phyloP scores from a whole-genome alignment of 257 asterid species.

The Solanum pennellii region DNA sequence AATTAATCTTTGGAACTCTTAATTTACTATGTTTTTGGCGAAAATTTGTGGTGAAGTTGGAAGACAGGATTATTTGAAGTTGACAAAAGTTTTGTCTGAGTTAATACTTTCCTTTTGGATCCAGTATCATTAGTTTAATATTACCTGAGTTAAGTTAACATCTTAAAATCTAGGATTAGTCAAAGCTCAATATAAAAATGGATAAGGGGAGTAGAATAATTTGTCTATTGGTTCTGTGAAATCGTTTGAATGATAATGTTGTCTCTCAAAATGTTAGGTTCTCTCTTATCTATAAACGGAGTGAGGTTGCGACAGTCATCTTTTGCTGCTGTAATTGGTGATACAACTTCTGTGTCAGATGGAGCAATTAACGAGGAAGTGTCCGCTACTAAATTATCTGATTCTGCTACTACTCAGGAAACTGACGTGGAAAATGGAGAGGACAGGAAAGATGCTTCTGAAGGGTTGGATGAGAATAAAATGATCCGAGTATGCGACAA shows the following conservation, averaged over 20 bases:
- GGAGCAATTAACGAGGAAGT: constrained; percentile 20
- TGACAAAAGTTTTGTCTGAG: background rate
- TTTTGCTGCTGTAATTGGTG: constrained; percentile 24
- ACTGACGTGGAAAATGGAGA: constrained; percentile 4
- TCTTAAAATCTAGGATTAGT: background rate
- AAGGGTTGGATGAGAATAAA: constrained; percentile 34
- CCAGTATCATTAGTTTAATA: background rate
- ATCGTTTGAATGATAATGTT: background rate
- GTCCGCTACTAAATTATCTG: constrained; percentile 7
- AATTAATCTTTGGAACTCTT: background rate
- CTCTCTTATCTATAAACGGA: constrained; percentile 7
- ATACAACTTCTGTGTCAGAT: constrained; percentile 23
- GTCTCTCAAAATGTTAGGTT: constrained; percentile 14
- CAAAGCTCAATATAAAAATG: background rate
- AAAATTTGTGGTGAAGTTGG: background rate
- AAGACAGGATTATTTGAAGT: background rate
- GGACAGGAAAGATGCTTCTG: constrained; percentile 19
- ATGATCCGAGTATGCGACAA: constrained; percentile 70
- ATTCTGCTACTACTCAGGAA: constrained; percentile 10
- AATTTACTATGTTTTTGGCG: background rate
- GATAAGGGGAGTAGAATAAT: background rate
- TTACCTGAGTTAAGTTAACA: background rate
- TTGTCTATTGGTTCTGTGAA: background rate
- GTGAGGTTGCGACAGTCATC: constrained; percentile 10
- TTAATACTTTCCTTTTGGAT: background rate